phyloP scores from a whole-genome alignment of 2,329 filamentous ascomycete genomes.

The Thermothelomyces thermophilus region DNA sequence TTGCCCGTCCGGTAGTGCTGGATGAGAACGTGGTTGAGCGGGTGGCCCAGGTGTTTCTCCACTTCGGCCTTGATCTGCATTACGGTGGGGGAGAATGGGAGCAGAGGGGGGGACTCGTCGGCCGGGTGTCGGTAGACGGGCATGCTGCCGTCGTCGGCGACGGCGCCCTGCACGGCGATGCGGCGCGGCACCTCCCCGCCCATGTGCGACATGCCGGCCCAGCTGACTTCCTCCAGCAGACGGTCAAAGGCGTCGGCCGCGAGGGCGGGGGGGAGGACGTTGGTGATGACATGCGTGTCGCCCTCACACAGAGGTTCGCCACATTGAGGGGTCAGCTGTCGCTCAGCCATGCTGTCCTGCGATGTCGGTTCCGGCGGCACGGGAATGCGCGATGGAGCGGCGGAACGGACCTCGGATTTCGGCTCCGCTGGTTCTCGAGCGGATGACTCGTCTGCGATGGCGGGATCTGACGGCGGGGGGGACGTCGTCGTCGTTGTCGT shows the following conservation, averaged over 20 bases:
- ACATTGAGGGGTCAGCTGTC: conserved; percentile 16
- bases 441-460: neutral
- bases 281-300: conserved; percentile 67
- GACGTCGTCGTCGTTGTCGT: no score
- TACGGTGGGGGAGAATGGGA: conserved; percentile 70
- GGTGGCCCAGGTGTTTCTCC: conserved; percentile 68
- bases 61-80: conserved; percentile 59
- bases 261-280: conserved; percentile 57
- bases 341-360: conserved; percentile 10
- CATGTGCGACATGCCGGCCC: conserved; percentile 89
- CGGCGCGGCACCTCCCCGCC: conserved; percentile 86
- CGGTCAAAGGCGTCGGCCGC: conserved; percentile 59
- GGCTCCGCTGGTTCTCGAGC: neutral
- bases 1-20: conserved; percentile 84
- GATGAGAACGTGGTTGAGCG: conserved; percentile 85
- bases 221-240: conserved; percentile 68
- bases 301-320: conserved; percentile 64
- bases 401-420: neutral
- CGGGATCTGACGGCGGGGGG: neutral
- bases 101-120: conserved; percentile 74
- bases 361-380: neutral
- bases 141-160: conserved; percentile 62
- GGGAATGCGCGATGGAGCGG: neutral
- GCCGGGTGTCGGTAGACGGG: conserved; percentile 94
- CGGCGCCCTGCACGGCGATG: conserved; percentile 77